These are phyloP conservation scores for Serendipita sp. DNA, from an alignment of 768 basidiomycete genomes.

Conservation along the genomic window DNA sequence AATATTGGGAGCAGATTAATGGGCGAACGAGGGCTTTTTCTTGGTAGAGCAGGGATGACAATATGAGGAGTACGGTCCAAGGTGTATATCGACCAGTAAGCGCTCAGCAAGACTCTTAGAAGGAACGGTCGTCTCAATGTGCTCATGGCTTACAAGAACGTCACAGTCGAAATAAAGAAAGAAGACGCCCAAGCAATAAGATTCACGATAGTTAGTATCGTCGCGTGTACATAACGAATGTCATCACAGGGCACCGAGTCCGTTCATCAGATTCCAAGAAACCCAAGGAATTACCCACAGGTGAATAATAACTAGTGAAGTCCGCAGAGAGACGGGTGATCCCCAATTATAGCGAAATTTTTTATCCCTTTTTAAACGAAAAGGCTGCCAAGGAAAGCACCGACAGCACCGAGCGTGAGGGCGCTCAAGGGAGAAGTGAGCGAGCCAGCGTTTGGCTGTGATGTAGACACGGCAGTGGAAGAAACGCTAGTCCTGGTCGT, in stretches of 20 bases:
- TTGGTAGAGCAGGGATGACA: too few relatives aligned
- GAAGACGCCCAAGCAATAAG: neutral
- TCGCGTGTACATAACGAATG: neutral
- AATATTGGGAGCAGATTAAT: neutral
- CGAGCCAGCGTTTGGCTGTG: neutral
- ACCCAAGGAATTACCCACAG: neutral
- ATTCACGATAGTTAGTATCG: neutral
- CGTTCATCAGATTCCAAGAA: neutral
- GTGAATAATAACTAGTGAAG: neutral
- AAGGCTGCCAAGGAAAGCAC: neutral
- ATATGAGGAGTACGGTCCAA: too few relatives aligned
- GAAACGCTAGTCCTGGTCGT: neutral
- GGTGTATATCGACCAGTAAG: too few relatives aligned
- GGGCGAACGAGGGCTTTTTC: too few relatives aligned
- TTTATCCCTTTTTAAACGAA: neutral
- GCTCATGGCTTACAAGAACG: too few relatives aligned
- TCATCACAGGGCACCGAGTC: neutral
- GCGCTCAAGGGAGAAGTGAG: neutral
- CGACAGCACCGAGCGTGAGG: neutral
- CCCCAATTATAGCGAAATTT: too few relatives aligned
- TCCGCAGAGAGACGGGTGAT: too few relatives aligned
- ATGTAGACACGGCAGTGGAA: neutral
- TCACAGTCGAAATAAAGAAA: too few relatives aligned
- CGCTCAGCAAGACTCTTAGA: too few relatives aligned
- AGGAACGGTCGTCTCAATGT: too few relatives aligned